These are phyloP conservation scores for Penicillium verrucosum DNA, from an alignment of 2,329 filamentous ascomycete species.

Conservation along the genomic window DNA sequence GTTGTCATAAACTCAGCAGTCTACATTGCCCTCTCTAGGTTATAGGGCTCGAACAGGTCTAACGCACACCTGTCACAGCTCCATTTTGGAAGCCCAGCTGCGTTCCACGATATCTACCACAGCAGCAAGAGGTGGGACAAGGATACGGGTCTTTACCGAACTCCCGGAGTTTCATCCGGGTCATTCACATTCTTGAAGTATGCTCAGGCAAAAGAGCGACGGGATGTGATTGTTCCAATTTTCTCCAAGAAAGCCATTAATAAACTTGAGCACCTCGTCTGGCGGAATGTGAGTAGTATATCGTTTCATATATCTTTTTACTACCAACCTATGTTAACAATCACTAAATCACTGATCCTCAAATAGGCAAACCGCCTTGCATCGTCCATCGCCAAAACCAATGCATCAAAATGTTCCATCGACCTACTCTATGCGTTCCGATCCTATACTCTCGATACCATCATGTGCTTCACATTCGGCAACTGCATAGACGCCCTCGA, in stretches of 20 bases:
- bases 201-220: constrained; percentile 8
- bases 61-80: constrained; percentile 3
- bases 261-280: constrained; percentile 7
- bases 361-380: background rate
- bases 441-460: constrained; percentile 11
- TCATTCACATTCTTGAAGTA: constrained; percentile 12
- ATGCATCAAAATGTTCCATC: background rate
- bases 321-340: no score
- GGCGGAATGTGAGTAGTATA: constrained; percentile 7
- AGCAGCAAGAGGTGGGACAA: constrained; percentile 13
- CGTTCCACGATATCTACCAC: constrained; percentile 12
- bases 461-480: constrained; percentile 12
- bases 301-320: background rate
- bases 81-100: constrained; percentile 8
- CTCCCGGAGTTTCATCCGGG: constrained; percentile 4
- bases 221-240: constrained; percentile 11
- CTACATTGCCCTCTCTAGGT: background rate
- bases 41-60: background rate
- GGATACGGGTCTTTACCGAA: constrained; percentile 10
- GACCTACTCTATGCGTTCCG: background rate
- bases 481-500: constrained; percentile 9
- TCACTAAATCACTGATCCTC: background rate
- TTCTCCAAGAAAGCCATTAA: constrained; percentile 12
- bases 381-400: background rate
- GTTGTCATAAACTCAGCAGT: background rate